Base-by-base conservation (phyloP, 2,329 filamentous ascomycete species). In the Botrytis squamosa region DNA sequence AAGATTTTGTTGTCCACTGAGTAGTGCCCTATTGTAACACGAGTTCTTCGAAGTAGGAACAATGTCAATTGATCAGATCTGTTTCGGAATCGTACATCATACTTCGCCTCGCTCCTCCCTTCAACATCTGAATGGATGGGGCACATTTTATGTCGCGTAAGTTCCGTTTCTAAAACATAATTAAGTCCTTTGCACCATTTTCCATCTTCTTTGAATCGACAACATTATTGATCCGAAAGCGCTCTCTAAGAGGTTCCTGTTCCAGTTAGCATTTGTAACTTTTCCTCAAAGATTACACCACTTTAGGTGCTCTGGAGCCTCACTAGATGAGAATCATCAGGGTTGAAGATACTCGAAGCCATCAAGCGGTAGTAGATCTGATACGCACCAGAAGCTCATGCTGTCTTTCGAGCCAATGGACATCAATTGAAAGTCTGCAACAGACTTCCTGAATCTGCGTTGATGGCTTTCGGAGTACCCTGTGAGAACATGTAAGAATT, bases 181-280 rank as follows among this genome's bases (percentile, higher is more conserved):
- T 3, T 29, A 29, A n/a, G 52, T 55, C n/a, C 12, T n/a, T 29
- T 18, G 6, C 52, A 18, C 2, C 52, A 14, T 7, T 52, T 16
- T n/a, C 49, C 5, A 52, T 52, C 12, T 14, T 1, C 4, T n/a
- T 5, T 20, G 25, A 14, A 6, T 52, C n/a, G 5, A 55, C 18
- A 16, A 7, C 25, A 8, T 16, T 8, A 4, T 55, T 29, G 14
- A 18, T 29, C 8, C 25, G 49, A 25, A 16, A 29, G 3, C 5
- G n/a, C 3, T 18, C 25, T 55, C 1, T 18, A 1, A 55, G 4
- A n/a, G 1, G 1, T n/a, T 55, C 0, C 3, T 16, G 2, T 14
- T 55, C 5, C 6, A 29, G 5, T 14, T 3, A 29, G 12, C 49
- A 16, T 5, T 7, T 55, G 6, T 16, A 16, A 8, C 4, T n/a